A percentile compares a stretch with the other conserved stretches of the same genome.
phyloP scores from a whole-genome alignment of 768 basidiomycete species.

The Macrolepiota albuminosa region DNA sequence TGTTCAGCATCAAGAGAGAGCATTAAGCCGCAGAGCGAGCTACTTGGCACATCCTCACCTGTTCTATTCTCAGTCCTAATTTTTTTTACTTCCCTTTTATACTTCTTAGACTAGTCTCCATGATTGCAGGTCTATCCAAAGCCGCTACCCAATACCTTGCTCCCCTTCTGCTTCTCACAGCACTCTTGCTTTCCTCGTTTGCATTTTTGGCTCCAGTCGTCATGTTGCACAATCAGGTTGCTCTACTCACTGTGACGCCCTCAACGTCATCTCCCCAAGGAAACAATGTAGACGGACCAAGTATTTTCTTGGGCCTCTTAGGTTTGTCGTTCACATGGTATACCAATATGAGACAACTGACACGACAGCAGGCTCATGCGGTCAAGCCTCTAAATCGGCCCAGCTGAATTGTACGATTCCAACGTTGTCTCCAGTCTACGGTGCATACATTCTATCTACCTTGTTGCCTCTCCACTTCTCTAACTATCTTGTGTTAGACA shows the following conservation, averaged over 20 bases:
- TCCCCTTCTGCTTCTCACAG: conserved; percentile 60
- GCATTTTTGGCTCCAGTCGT: conserved; percentile 63
- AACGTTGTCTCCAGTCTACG: conserved; percentile 54
- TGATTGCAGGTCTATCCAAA: conserved; percentile 72
- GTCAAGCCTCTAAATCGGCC: conserved; percentile 43
- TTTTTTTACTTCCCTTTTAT: neutral
- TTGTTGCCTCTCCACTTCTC: neutral
- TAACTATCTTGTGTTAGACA: conserved; percentile 36
- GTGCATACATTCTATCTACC: conserved; percentile 31
- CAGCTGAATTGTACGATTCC: conserved; percentile 51
- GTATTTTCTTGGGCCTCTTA: conserved; percentile 58
- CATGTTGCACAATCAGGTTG: conserved; percentile 56
- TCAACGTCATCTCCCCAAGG: conserved; percentile 34
- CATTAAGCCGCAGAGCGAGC: conserved; percentile 25
- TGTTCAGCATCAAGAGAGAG: conserved; percentile 4
- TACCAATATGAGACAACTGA: neutral
- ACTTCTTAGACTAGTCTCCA: conserved; percentile 21
- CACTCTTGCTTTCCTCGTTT: conserved; percentile 61
- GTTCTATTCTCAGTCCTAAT: conserved; percentile 4
- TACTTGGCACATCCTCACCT: conserved; percentile 9
- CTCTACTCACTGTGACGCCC: conserved; percentile 61
- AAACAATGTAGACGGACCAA: conserved; percentile 57
- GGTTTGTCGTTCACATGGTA: conserved; percentile 34
- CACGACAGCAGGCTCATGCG: conserved; percentile 59
- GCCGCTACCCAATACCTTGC: conserved; percentile 63